These are phyloP conservation scores for Conoideocrella luteorostrata DNA, from an alignment of 2,329 filamentous ascomycete genomes.

Conservation along the genomic window DNA sequence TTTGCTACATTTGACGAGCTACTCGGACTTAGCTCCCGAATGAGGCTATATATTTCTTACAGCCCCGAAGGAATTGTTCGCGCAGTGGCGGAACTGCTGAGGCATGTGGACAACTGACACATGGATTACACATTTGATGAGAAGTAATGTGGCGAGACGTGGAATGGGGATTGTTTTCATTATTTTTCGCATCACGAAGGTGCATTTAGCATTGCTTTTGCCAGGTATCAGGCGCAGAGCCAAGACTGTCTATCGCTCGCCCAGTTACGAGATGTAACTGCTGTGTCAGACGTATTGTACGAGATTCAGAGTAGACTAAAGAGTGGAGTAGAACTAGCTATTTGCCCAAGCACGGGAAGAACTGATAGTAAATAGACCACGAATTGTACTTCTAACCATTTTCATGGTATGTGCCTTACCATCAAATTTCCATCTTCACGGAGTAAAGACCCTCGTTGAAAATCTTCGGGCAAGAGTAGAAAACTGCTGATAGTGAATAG, in stretches of 20 bases:
- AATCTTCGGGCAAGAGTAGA: constrained; percentile 74
- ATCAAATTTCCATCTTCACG: constrained; percentile 76
- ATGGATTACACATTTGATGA: constrained; percentile 4
- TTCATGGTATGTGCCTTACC: constrained; percentile 61
- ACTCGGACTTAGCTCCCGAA: constrained; percentile 3
- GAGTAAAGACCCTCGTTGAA: constrained; percentile 51
- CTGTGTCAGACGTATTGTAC: constrained; percentile 7
- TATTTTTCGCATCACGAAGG: constrained; percentile 2
- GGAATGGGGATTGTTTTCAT: constrained; percentile 1
- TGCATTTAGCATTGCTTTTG: constrained; percentile 3
- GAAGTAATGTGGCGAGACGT: constrained; percentile 5
- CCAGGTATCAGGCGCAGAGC: neutral
- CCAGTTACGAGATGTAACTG: constrained; percentile 1
- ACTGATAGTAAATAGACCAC: constrained; percentile 12
- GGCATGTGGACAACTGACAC: neutral
- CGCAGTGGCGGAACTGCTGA: neutral
- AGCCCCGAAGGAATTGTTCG: constrained; percentile 1
- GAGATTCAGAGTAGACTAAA: constrained; percentile 10
- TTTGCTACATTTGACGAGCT: constrained; percentile 15
- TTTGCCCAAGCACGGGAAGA: constrained; percentile 8
- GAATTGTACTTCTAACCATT: constrained; percentile 6
- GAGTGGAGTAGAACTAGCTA: constrained; percentile 12
- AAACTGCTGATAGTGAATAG: constrained; percentile 41
- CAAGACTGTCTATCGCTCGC: neutral
- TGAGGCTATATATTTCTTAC: constrained; percentile 2